Percentiles rank a stretch among this genome's conserved stretches.
Evolutionary conservation across 805 yeast genomes (phyloP).

Genomic region (Kluyveromyces nonfermentans): DNA sequence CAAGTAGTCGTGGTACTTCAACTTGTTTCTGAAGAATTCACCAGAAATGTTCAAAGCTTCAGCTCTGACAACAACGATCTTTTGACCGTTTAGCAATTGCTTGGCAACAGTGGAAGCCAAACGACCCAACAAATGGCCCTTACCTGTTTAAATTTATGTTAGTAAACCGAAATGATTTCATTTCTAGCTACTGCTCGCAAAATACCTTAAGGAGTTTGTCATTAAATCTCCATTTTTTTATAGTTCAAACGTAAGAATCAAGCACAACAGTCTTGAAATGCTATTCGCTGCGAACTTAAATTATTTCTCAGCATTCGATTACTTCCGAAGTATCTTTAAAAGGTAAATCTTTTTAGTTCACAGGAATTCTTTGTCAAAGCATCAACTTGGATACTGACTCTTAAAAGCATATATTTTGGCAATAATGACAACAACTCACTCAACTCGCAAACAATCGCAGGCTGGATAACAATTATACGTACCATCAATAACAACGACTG

Average conservation of each 20-base stretch:
- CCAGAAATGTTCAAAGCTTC: conserved; percentile 98
- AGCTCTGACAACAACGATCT: conserved; percentile 93
- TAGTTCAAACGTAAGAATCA: too few species aligned
- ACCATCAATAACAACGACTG: conserved; percentile 97
- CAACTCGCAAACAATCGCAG: not conserved
- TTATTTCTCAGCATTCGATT: too few species aligned
- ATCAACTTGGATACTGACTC: too few species aligned
- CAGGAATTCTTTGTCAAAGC: too few species aligned
- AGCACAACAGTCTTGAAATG: too few species aligned
- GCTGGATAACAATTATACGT: conserved; percentile 27
- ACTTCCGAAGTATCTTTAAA: too few species aligned
- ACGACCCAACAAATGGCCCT: conserved; percentile 99
- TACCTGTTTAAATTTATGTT: conserved; percentile 37
- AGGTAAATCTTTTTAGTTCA: too few species aligned
- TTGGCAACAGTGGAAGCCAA: conserved; percentile 97
- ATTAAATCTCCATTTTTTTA: too few species aligned
- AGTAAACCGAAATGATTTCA: not conserved
- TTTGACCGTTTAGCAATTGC: conserved; percentile 97
- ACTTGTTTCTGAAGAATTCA: conserved; percentile 99
- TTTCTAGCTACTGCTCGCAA: not conserved
- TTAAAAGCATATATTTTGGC: not conserved
- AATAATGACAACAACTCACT: not conserved
- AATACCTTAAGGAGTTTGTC: not conserved
- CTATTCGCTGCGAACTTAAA: too few species aligned
- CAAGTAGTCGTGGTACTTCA: conserved; percentile 99